Percentiles rank a stretch among this genome's conserved stretches.
phyloP scores from a whole-genome alignment of 805 yeast species.

The Spathaspora passalidarum region DNA sequence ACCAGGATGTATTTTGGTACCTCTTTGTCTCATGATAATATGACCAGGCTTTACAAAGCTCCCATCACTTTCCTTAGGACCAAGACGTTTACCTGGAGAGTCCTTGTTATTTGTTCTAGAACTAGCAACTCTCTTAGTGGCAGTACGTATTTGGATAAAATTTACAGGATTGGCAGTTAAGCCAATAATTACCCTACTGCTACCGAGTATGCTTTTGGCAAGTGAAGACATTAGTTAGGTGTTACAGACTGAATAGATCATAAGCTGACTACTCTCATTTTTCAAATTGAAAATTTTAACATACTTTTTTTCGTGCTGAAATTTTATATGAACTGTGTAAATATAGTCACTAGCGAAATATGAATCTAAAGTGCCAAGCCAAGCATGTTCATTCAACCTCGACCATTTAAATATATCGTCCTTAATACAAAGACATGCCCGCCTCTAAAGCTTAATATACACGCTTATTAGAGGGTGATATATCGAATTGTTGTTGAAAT shows the following conservation, averaged over 20 bases:
- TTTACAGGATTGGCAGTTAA: constrained; percentile 3
- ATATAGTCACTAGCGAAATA: not conserved
- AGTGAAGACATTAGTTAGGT: not conserved
- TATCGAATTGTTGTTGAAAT: too few species aligned
- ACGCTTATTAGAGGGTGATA: too few species aligned
- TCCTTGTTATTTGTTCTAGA: constrained; percentile 92
- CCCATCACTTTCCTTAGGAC: constrained; percentile 85
- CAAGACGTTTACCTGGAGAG: constrained; percentile 92
- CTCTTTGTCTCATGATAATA: constrained; percentile 90
- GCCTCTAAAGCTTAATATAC: too few species aligned
- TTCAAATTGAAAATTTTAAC: not conserved
- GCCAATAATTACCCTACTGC: not conserved
- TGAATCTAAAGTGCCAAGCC: too few species aligned
- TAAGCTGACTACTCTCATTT: not conserved
- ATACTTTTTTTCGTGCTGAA: not conserved
- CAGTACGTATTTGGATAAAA: constrained; percentile 62
- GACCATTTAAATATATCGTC: too few species aligned
- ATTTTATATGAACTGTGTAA: not conserved
- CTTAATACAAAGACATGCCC: too few species aligned
- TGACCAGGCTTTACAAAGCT: constrained; percentile 75
- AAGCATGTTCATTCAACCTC: too few species aligned
- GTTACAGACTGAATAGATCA: not conserved
- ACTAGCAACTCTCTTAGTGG: constrained; percentile 93
- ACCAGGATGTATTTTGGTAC: constrained; percentile 93
- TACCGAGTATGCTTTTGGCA: not conserved